Conservation (phyloP, 1,284 basidiomycete species). For the Cutaneotrichosporon dermatis region DNA sequence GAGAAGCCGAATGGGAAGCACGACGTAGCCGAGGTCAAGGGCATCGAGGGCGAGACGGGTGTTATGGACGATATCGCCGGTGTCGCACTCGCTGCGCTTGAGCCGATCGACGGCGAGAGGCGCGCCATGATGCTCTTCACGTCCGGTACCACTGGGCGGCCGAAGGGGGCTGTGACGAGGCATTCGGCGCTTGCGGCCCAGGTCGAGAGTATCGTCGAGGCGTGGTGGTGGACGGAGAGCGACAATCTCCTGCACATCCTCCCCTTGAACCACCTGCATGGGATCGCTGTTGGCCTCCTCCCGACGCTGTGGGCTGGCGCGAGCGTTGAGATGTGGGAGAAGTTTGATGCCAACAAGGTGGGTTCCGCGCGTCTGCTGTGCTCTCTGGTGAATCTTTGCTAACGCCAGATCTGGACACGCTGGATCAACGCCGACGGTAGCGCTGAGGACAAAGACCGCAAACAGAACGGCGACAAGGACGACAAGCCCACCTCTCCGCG, state of each 20-base stretch:
- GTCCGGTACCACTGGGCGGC: slow-evolving; percentile 40
- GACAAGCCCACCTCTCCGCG: background rate
- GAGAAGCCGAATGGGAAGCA: too few species aligned
- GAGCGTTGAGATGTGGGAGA: slow-evolving; percentile 39
- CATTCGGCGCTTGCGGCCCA: slow-evolving; percentile 40
- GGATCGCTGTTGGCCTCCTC: slow-evolving; percentile 41
- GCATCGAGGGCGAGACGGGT: background rate
- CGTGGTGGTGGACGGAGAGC: slow-evolving; percentile 36
- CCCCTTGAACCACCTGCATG: slow-evolving; percentile 44
- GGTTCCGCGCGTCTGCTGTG: too few species aligned
- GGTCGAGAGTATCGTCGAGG: slow-evolving; percentile 29
- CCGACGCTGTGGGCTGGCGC: slow-evolving; percentile 44
- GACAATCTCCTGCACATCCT: slow-evolving; percentile 36
- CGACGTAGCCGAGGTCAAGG: too few species aligned
- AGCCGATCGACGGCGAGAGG: slow-evolving; percentile 23
- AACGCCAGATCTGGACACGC: slow-evolving; percentile 27
- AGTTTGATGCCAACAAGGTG: slow-evolving; percentile 37
- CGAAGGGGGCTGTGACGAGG: slow-evolving; percentile 44
- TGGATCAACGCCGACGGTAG: slow-evolving; percentile 30
- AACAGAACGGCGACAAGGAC: too few species aligned
- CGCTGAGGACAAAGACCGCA: too few species aligned
- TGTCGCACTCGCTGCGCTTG: background rate
- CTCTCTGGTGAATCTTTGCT: background rate
- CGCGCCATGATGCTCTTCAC: slow-evolving; percentile 46
- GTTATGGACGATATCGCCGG: background rate